Percentiles rank a stretch among this genome's conserved stretches.
Evolutionary conservation across 768 basidiomycete genomes (phyloP).

Genomic region (Floccularia luteovirens): DNA sequence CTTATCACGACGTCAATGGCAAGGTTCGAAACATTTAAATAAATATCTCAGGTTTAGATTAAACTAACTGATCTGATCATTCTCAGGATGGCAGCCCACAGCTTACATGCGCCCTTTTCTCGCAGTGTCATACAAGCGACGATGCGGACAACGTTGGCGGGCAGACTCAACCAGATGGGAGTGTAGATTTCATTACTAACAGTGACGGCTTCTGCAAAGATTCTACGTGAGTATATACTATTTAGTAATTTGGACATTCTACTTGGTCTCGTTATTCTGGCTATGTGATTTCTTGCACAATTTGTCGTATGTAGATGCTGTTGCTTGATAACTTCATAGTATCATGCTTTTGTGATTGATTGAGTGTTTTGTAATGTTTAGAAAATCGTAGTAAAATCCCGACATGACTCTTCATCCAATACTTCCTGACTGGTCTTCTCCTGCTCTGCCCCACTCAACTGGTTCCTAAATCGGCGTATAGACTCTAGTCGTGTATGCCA

Average conservation of each 20-base stretch:
- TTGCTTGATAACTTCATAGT: too few relatives aligned
- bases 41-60: background rate
- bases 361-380: too few relatives aligned
- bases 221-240: too few relatives aligned
- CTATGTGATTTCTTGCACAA: too few relatives aligned
- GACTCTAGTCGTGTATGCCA: slow-evolving; percentile 79
- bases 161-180: slow-evolving; percentile 34
- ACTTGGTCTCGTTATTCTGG: too few relatives aligned
- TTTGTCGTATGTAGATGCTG: too few relatives aligned
- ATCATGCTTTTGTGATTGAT: too few relatives aligned
- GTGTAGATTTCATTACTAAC: slow-evolving; percentile 28
- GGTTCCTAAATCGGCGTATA: slow-evolving; percentile 62
- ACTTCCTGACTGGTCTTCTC: slow-evolving; percentile 27
- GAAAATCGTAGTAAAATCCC: slow-evolving; percentile 53
- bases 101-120: slow-evolving; percentile 36
- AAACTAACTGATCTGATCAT: slow-evolving; percentile 3
- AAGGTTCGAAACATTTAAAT: slow-evolving; percentile 20
- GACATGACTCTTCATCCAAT: slow-evolving; percentile 42
- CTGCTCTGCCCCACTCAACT: slow-evolving; percentile 20
- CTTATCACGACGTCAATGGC: slow-evolving; percentile 38
- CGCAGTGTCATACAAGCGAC: slow-evolving; percentile 23
- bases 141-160: slow-evolving; percentile 34
- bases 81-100: slow-evolving; percentile 33
- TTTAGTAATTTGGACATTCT: too few relatives aligned
- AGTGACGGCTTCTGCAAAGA: slow-evolving; percentile 37